Base-by-base conservation (phyloP, 1,284 basidiomycete species). In the Sporisorium iseilematis-ciliati region DNA sequence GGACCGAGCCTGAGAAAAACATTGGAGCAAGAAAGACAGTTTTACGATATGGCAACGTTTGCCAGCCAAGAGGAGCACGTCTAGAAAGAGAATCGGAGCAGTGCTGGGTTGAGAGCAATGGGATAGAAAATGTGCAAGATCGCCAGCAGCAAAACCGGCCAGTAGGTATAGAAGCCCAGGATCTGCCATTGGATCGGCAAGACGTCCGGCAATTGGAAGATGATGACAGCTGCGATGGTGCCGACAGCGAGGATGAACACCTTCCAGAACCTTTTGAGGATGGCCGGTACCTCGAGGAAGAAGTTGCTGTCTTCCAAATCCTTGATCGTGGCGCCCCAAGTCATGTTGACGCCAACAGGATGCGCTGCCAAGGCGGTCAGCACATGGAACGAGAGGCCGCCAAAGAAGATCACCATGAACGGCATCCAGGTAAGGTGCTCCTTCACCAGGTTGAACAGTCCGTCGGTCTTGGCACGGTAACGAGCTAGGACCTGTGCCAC, bases 201-300 rank as follows among this genome's bases (percentile, higher is more conserved):
- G 8, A 89, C 60, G 7, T 85, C 65, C 11, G 88, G 87, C 23
- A 70, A 33, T 38, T 50, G 51, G 25, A 58, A 50, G 21, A 63
- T 25, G 42, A 58, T 51, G 23, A 65, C 20, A 6, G 25, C 59
- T 0, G 89, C 87, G 33, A 92, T 82, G 33, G 92, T 82, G 56
- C 89, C 84, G 87, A 92, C 90, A 55, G 82, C 86, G 43, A 93
- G 69, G 26, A 89, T 64, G 65, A 94, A 55, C 3, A 90, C 87
- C 40, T 59, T 55, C 75, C 78, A 81, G 66, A 77, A 76, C 16
- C 69, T 38, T 49, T 65, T 65, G 41, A 78, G 86, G 83, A 94
- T 94, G 68, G 89, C 89, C 0, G 93, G 93, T 8, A 93, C 90
- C 84, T 95, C 93, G 57, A 91, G 89, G 89, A 92, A 94, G 87